These are phyloP conservation scores for Croton setiger DNA, from an alignment of 441 rosid species.

Conservation along the genomic window DNA sequence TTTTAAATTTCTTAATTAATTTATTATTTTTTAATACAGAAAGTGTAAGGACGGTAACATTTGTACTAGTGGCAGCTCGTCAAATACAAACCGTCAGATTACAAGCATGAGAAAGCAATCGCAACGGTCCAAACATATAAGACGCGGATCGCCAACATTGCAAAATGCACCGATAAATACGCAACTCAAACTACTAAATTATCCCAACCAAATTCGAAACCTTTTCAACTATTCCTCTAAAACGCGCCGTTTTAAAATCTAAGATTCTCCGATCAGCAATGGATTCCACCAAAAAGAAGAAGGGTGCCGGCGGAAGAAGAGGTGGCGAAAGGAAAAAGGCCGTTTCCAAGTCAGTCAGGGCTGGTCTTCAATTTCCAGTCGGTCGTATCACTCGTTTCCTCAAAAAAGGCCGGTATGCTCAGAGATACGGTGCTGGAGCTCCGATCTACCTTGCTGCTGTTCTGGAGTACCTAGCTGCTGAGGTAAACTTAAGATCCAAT, in stretches of 20 bases:
- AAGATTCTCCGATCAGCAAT: constrained; percentile 19
- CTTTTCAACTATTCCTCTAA: constrained; percentile 11
- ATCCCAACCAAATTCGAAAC: background rate
- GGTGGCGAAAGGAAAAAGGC: constrained; percentile 59
- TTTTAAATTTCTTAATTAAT: no score
- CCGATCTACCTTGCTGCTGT: constrained; percentile 83
- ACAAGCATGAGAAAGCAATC: background rate
- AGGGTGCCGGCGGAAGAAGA: constrained; percentile 56
- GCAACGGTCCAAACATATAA: background rate
- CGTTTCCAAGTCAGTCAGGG: constrained; percentile 48
- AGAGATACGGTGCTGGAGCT: constrained; percentile 61
- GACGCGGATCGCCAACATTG: constrained; percentile 26
- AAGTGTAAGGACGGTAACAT: no score
- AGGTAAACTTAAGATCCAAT: constrained; percentile 29
- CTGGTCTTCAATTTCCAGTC: constrained; percentile 65
- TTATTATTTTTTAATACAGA: no score
- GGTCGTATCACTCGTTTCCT: constrained; percentile 56
- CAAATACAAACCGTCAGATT: background rate
- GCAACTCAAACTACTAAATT: background rate
- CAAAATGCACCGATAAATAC: background rate
- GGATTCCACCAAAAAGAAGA: constrained; percentile 38
- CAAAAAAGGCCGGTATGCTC: constrained; percentile 56
- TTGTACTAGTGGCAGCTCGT: constrained; percentile 16
- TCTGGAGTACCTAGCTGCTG: constrained; percentile 65
- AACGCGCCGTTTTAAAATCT: background rate